A percentile compares a stretch with the other conserved stretches of the same genome.
phyloP scores from a whole-genome alignment of 495 filamentous ascomycete species.

The Pseudevernia furfuracea region DNA sequence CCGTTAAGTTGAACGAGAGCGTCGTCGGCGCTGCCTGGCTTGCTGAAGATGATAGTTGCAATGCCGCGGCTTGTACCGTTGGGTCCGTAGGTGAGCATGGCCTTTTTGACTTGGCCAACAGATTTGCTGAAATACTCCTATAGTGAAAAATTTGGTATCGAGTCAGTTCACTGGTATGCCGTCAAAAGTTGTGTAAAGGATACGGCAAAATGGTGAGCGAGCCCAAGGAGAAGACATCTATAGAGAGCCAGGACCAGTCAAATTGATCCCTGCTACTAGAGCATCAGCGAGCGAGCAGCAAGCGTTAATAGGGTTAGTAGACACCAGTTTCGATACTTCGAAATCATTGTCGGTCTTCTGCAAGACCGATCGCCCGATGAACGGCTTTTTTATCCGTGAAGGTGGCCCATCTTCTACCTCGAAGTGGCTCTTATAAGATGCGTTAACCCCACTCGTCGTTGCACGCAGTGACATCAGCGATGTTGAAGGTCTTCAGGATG shows the following conservation, averaged over 20 bases:
- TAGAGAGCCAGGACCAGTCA: constrained; percentile 14
- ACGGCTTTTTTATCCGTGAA: not conserved
- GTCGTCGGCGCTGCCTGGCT: constrained; percentile 68
- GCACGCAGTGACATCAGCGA: not conserved
- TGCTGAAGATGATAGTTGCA: constrained; percentile 70
- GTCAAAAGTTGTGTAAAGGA: constrained; percentile 17
- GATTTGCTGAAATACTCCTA: constrained; percentile 95
- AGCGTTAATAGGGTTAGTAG: constrained; percentile 41
- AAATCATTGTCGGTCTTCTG: not conserved
- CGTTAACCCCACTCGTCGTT: not conserved
- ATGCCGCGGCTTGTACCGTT: constrained; percentile 86
- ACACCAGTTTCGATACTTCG: not conserved
- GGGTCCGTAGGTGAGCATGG: constrained; percentile 83
- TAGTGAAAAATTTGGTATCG: constrained; percentile 29
- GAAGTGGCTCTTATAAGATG: not conserved
- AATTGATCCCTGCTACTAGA: constrained; percentile 23
- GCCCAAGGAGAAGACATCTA: constrained; percentile 18
- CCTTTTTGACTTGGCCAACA: constrained; percentile 81
- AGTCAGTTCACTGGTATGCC: constrained; percentile 27
- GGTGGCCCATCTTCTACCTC: not conserved
- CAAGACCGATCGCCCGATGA: not conserved
- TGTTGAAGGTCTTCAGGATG: no score
- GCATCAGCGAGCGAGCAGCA: constrained; percentile 67
- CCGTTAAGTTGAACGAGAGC: constrained; percentile 78
- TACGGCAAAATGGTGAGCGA: constrained; percentile 14